Percentiles rank a stretch among this genome's conserved stretches.
Evolutionary conservation across 495 filamentous ascomycete species (phyloP).

Genomic region (Tuber magnatum): DNA sequence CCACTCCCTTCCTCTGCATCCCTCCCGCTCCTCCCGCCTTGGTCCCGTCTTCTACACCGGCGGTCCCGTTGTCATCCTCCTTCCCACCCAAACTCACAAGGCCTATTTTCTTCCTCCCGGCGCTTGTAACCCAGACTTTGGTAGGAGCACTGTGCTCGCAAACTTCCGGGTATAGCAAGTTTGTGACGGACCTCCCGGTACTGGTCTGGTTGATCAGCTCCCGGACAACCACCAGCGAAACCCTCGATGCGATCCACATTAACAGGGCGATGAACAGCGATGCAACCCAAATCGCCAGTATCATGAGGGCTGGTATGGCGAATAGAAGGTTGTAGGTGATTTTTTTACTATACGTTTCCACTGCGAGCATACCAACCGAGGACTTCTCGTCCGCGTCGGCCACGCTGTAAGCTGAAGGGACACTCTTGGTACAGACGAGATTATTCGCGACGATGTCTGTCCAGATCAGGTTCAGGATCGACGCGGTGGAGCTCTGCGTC

Average conservation of each 20-base stretch:
- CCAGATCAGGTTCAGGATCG: slow-evolving; percentile 46
- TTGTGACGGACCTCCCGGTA: slow-evolving; percentile 13
- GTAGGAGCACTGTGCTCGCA: slow-evolving; percentile 3
- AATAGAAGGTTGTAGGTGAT: slow-evolving; percentile 42
- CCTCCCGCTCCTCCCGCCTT: too few relatives aligned
- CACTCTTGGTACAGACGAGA: slow-evolving; percentile 42
- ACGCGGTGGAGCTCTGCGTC: slow-evolving; percentile 13
- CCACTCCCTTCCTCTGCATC: background rate
- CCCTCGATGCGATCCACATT: slow-evolving; percentile 5
- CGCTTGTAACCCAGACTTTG: background rate
- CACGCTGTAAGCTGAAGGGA: slow-evolving; percentile 8
- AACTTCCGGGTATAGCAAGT: slow-evolving; percentile 11
- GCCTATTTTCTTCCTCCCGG: slow-evolving; percentile 9
- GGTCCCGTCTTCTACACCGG: background rate
- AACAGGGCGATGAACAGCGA: slow-evolving; percentile 5
- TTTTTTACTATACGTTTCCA: slow-evolving; percentile 33
- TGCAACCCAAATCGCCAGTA: slow-evolving; percentile 14
- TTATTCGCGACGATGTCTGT: slow-evolving; percentile 44
- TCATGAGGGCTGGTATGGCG: slow-evolving; percentile 42
- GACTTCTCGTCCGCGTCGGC: background rate
- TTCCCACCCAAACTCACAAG: background rate
- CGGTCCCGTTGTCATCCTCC: background rate
- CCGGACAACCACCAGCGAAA: background rate
- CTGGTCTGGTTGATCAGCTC: slow-evolving; percentile 18
- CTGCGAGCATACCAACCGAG: slow-evolving; percentile 2